These are phyloP conservation scores for Cryptococcus neoformans DNA, from an alignment of 1,284 basidiomycete species.

Conservation along the genomic window DNA sequence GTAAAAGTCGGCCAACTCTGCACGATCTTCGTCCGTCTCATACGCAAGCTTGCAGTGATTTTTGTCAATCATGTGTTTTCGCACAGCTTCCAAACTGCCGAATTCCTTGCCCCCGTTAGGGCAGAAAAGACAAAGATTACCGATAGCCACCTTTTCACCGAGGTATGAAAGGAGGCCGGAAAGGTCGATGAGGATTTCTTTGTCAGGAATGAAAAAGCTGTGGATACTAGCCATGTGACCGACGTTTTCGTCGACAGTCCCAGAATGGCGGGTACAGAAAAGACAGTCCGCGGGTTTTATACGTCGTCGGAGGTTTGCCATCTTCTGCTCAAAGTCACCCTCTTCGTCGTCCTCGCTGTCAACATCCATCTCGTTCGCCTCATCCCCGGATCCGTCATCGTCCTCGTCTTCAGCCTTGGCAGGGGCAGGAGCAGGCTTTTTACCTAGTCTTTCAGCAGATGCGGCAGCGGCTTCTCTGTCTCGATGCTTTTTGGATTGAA, in stretches of 20 bases:
- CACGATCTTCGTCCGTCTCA: conserved; percentile 70
- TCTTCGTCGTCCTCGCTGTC: conserved; percentile 45
- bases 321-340: conserved; percentile 55
- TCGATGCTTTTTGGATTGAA: conserved; percentile 86
- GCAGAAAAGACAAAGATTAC: conserved; percentile 92
- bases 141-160: conserved; percentile 89
- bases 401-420: background rate
- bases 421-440: background rate
- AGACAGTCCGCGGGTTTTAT: conserved; percentile 70
- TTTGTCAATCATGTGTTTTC: conserved; percentile 93
- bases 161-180: conserved; percentile 80
- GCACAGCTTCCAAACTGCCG: conserved; percentile 73
- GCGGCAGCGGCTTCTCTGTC: conserved; percentile 60
- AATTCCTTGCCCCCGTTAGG: conserved; percentile 72
- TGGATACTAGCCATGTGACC: conserved; percentile 83
- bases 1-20: conserved; percentile 91
- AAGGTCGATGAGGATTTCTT: conserved; percentile 82
- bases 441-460: too few species aligned
- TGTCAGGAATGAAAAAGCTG: conserved; percentile 96
- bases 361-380: conserved; percentile 6
- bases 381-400: background rate
- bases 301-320: conserved; percentile 65
- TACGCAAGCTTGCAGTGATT: conserved; percentile 96
- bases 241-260: conserved; percentile 65
- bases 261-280: conserved; percentile 67